Evolutionary conservation across 305 asterid genomes (phyloP).

Genomic region (Fraxinus velutina): DNA sequence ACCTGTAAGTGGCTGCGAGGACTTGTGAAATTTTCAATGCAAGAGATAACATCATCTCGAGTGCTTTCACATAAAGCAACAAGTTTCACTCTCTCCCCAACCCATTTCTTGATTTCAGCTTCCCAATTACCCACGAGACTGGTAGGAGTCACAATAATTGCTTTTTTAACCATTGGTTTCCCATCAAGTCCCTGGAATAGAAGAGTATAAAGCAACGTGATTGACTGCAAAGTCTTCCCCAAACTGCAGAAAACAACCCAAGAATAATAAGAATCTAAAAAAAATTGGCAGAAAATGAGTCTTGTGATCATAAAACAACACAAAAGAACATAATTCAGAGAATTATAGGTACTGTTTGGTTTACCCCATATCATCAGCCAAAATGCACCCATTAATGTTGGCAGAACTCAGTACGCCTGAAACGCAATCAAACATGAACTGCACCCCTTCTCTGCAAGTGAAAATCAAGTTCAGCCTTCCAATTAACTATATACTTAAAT

Average conservation of each 20-base stretch:
- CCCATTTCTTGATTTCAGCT: constrained; percentile 94
- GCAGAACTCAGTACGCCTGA: constrained; percentile 64
- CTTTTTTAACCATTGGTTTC: constrained; percentile 82
- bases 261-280: constrained; percentile 20
- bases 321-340: constrained; percentile 10
- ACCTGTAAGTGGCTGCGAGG: constrained; percentile 61
- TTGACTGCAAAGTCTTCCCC: constrained; percentile 97
- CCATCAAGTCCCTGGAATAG: constrained; percentile 90
- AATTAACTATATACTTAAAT: constrained; percentile 14
- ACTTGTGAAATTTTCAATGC: constrained; percentile 68
- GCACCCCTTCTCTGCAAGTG: constrained; percentile 94
- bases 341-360: constrained; percentile 35
- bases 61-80: constrained; percentile 94
- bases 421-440: constrained; percentile 96
- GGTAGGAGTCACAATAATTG: constrained; percentile 93
- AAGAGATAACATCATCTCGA: constrained; percentile 76
- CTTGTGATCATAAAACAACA: background rate
- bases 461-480: constrained; percentile 30
- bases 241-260: constrained; percentile 48
- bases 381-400: constrained; percentile 89
- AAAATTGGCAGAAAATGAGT: background rate
- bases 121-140: constrained; percentile 98
- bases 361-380: constrained; percentile 99
- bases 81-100: constrained; percentile 89
- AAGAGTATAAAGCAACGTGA: constrained; percentile 84